phyloP scores from a whole-genome alignment of 108 stramenopile genomes.

The Discostella pseudostelligera region DNA sequence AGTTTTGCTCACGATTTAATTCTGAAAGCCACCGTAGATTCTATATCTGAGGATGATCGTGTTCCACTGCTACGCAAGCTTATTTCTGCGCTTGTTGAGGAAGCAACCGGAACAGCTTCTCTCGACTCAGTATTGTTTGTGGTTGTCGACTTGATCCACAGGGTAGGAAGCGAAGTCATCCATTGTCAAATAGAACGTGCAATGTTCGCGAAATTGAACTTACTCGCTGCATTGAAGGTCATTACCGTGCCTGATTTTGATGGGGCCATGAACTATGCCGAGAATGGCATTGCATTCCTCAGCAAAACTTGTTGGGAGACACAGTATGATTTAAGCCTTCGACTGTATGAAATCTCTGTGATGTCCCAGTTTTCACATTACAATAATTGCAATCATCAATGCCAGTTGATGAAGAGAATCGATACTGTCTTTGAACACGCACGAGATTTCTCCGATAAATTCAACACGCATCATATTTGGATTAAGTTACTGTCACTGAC shows the following conservation, averaged over 20 bases:
- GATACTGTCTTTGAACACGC: conserved; percentile 15
- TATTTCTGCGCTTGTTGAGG: not conserved
- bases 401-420: conserved; percentile 5
- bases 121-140: conserved; percentile 9
- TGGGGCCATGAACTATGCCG: conserved; percentile 17
- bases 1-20: conserved; percentile 22
- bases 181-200: not conserved
- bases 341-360: conserved; percentile 7
- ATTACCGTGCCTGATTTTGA: conserved; percentile 13
- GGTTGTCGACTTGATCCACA: conserved; percentile 16
- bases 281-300: conserved; percentile 20
- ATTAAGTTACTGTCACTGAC: conserved; percentile 4
- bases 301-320: conserved; percentile 9
- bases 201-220: conserved; percentile 13
- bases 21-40: conserved; percentile 10
- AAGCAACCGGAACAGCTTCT: conserved; percentile 2
- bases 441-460: conserved; percentile 10
- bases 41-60: not conserved
- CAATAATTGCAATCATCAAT: not conserved
- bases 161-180: not conserved
- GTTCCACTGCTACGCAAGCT: conserved; percentile 6
- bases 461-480: conserved; percentile 10
- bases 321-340: conserved; percentile 19
- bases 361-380: conserved; percentile 2
- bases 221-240: conserved; percentile 15